Conservation (phyloP, 2,329 filamentous ascomycete genomes). For the Venturia asperata region DNA sequence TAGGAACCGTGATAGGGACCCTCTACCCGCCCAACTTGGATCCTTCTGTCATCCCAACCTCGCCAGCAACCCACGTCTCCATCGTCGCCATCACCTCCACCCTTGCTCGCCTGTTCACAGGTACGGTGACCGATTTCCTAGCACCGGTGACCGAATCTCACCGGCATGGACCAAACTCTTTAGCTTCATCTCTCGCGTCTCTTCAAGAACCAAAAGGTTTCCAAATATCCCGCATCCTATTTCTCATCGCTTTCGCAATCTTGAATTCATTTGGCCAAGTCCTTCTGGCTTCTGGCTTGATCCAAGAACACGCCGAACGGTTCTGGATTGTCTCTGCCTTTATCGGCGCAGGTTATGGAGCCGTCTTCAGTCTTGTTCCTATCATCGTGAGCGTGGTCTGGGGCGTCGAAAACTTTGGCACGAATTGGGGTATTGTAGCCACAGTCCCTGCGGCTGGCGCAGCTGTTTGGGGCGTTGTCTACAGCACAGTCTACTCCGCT, state of each 20-base stretch:
- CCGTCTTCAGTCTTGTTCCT: constrained; percentile 79
- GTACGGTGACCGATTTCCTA: constrained; percentile 79
- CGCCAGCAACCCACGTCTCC: constrained; percentile 81
- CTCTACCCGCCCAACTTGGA: constrained; percentile 59
- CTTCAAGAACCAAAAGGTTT: constrained; percentile 60
- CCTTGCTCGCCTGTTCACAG: constrained; percentile 79
- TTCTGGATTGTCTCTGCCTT: constrained; percentile 82
- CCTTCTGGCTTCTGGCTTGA: constrained; percentile 65
- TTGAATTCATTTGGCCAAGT: constrained; percentile 68
- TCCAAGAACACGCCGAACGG: constrained; percentile 66
- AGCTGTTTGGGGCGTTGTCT: constrained; percentile 85
- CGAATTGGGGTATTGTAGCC: constrained; percentile 93
- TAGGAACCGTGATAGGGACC: constrained; percentile 88
- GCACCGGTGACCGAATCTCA: constrained; percentile 47
- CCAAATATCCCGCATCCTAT: constrained; percentile 66
- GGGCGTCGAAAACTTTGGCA: constrained; percentile 98
- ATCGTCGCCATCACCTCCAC: constrained; percentile 89
- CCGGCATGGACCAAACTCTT: constrained; percentile 44
- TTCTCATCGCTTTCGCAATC: constrained; percentile 68
- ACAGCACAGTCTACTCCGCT: constrained; percentile 70
- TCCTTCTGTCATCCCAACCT: constrained; percentile 41
- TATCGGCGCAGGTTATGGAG: constrained; percentile 87
- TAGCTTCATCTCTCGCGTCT: constrained; percentile 36
- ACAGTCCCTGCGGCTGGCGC: constrained; percentile 85
- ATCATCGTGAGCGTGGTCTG: constrained; percentile 96